Percentiles rank a stretch among this genome's conserved stretches.
Conservation (phyloP, 345 rosid genomes). For the Brassica nigra region DNA sequence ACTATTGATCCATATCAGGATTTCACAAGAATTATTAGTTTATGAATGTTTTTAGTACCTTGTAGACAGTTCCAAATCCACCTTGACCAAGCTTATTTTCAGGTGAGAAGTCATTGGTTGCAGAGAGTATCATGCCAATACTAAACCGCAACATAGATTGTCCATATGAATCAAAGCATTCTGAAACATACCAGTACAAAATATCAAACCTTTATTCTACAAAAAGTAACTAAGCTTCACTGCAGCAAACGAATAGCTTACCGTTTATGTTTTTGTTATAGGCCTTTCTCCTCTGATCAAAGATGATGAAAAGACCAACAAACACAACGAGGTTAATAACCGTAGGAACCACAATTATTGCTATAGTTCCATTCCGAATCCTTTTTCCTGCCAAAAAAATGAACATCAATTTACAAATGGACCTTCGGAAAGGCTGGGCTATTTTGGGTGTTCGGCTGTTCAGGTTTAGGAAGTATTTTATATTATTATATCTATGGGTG, state of each 20-base stretch:
- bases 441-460: too few relatives aligned
- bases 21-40: not conserved
- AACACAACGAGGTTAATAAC: slow-evolving; percentile 17
- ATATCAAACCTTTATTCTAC: not conserved
- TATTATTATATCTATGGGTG: too few relatives aligned
- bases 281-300: slow-evolving; percentile 10
- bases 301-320: slow-evolving; percentile 3
- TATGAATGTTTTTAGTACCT: not conserved
- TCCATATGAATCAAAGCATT: slow-evolving; percentile 8
- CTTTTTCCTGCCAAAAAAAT: slow-evolving; percentile 13
- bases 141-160: slow-evolving; percentile 12
- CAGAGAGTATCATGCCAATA: slow-evolving; percentile 8
- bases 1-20: not conserved
- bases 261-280: slow-evolving; percentile 1
- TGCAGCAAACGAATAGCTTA: not conserved
- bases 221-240: not conserved
- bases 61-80: not conserved
- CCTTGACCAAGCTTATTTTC: slow-evolving; percentile 1
- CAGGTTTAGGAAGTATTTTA: too few relatives aligned
- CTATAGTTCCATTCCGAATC: slow-evolving; percentile 16
- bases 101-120: not conserved
- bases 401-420: too few relatives aligned
- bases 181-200: slow-evolving; percentile 12
- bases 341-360: slow-evolving; percentile 32
- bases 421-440: too few relatives aligned